phyloP scores from a whole-genome alignment of 495 filamentous ascomycete genomes.

The Aspergillus incahuasiensis region DNA sequence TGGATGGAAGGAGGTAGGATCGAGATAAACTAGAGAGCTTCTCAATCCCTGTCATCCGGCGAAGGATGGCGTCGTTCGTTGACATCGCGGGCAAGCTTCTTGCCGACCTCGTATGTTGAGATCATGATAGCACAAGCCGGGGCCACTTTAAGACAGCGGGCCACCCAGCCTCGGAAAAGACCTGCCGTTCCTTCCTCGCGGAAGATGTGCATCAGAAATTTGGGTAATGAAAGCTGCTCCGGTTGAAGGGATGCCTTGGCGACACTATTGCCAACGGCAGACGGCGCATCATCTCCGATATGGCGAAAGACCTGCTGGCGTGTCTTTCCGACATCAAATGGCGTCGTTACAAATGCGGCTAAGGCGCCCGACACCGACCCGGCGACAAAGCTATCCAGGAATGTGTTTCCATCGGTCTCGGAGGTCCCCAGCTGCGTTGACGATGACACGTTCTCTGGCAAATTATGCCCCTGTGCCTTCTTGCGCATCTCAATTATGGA shows the following conservation, averaged over 20 bases:
- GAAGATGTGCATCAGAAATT: conserved; percentile 84
- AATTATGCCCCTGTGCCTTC: conserved; percentile 29
- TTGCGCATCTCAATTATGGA: conserved; percentile 59
- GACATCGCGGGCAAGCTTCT: conserved; percentile 73
- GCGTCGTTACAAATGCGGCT: conserved; percentile 86
- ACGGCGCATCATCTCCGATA: conserved; percentile 38
- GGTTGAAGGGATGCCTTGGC: conserved; percentile 43
- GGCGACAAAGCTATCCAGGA: conserved; percentile 82
- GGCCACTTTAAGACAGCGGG: conserved; percentile 88
- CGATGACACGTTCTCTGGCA: conserved; percentile 18
- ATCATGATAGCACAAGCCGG: conserved; percentile 99
- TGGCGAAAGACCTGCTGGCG: conserved; percentile 75
- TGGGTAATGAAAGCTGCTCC: conserved; percentile 68
- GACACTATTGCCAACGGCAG: conserved; percentile 1
- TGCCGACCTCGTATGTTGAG: conserved; percentile 92
- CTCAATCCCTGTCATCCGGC: conserved; percentile 8
- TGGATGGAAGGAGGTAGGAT: neutral
- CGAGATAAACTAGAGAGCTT: neutral
- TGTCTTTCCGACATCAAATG: conserved; percentile 97
- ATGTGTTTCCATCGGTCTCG: conserved; percentile 50
- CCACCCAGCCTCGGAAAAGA: conserved; percentile 85
- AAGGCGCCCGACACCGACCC: conserved; percentile 77
- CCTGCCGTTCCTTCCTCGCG: conserved; percentile 73
- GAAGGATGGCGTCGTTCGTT: conserved; percentile 58
- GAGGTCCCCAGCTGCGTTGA: conserved; percentile 33